Evolutionary conservation across 495 filamentous ascomycete genomes (phyloP).

Genomic region (Aspergillus cavernicola): DNA sequence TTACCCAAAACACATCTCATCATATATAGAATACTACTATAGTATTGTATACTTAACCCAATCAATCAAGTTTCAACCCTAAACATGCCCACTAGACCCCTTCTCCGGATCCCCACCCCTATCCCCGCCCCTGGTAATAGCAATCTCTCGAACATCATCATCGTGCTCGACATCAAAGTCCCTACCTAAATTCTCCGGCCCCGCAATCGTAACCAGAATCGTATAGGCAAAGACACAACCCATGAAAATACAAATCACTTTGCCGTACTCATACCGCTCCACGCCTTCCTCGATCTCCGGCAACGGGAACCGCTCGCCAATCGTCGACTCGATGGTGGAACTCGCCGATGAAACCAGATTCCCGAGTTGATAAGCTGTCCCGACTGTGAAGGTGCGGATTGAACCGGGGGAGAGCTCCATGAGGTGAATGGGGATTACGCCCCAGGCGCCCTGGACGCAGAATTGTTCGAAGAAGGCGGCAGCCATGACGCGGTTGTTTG

Average conservation of each 20-base stretch:
- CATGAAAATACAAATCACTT: constrained; percentile 92
- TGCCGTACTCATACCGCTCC: constrained; percentile 75
- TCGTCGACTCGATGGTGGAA: constrained; percentile 78
- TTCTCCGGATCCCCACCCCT: constrained; percentile 21
- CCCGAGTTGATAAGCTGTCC: constrained; percentile 80
- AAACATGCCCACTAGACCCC: not conserved
- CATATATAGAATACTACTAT: too few species aligned
- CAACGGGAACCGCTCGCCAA: constrained; percentile 77
- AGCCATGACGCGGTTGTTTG: constrained; percentile 60
- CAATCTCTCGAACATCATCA: constrained; percentile 58
- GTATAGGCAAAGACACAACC: constrained; percentile 84
- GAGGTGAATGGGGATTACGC: constrained; percentile 78
- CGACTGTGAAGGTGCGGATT: constrained; percentile 81
- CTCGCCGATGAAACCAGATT: constrained; percentile 78
- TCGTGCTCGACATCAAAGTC: constrained; percentile 66
- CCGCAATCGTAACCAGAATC: constrained; percentile 69
- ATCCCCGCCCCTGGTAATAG: constrained; percentile 39
- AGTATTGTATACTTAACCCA: too few species aligned
- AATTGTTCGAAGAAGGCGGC: constrained; percentile 92
- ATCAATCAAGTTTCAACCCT: too few species aligned
- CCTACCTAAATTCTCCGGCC: constrained; percentile 69
- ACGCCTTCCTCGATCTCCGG: constrained; percentile 42
- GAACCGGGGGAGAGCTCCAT: constrained; percentile 82
- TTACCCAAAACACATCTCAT: too few species aligned
- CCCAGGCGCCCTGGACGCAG: constrained; percentile 84